These are phyloP conservation scores for Pseudogymnoascus pannorum DNA, from an alignment of 2,329 filamentous ascomycete species.

Conservation along the genomic window DNA sequence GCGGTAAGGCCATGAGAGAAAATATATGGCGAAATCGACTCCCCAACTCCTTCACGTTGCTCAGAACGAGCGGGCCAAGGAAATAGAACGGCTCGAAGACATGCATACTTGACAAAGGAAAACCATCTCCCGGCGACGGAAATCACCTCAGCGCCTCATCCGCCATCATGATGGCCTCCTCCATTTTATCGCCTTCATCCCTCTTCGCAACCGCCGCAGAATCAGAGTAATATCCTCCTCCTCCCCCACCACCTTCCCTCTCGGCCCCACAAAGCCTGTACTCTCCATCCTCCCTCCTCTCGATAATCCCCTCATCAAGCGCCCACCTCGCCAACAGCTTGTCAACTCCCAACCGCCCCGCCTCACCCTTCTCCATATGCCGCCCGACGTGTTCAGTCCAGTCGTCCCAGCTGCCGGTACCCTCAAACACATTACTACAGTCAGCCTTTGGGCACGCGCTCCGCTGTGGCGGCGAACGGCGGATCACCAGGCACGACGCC, in stretches of 20 bases:
- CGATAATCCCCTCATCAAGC: conserved; percentile 56
- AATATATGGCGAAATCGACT: not conserved
- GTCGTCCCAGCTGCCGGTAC: conserved; percentile 72
- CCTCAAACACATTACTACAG: conserved; percentile 65
- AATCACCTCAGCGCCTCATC: conserved; percentile 15
- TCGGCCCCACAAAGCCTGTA: conserved; percentile 47
- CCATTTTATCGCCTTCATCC: conserved; percentile 19
- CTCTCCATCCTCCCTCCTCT: conserved; percentile 47
- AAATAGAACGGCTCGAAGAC: conserved; percentile 4
- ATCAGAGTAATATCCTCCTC: conserved; percentile 29
- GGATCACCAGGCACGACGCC: conserved; percentile 61
- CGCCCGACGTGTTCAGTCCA: conserved; percentile 88
- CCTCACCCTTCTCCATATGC: conserved; percentile 74
- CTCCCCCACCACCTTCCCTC: conserved; percentile 25
- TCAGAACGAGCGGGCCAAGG: not conserved
- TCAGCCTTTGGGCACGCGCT: conserved; percentile 66
- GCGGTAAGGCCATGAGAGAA: not conserved
- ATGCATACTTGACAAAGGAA: not conserved
- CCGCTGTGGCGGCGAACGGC: conserved; percentile 61
- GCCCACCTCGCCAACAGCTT: conserved; percentile 53
- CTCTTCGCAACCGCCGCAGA: conserved; percentile 17
- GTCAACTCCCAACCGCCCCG: conserved; percentile 49
- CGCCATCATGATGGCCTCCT: conserved; percentile 17
- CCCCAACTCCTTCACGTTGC: conserved; percentile 4
- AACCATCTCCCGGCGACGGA: not conserved